Base-by-base conservation (phyloP, 805 yeast genomes). In the Cyberlindnera subsufficiens region DNA sequence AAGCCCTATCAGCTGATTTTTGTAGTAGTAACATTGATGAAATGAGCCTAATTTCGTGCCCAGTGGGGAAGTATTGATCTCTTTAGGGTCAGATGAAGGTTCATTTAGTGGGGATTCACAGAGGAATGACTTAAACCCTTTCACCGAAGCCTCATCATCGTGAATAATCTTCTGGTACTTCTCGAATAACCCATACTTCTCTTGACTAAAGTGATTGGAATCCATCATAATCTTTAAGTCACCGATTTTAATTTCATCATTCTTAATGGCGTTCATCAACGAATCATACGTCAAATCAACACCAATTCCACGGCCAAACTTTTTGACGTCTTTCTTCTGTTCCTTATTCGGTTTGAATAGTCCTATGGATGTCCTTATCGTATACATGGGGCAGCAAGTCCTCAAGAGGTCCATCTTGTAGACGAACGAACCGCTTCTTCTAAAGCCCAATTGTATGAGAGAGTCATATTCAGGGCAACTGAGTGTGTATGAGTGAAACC, bases 301-400 rank as follows among this genome's bases (percentile, higher is more conserved):
- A 37, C 32, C 32, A 18, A 22, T 22, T 22, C 30, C n/a, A 31
- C n/a, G 14, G 35, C 15, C 29, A 52, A 86, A 84, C 49, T 82
- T 68, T 52, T 83, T 86, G 5, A 87, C 57, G 3, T 72, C 70
- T 44, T 80, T 78, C 32, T 88, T 71, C 43, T 80, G 82, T 38
- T 86, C 90, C 56, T 86, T 87, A 19, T 69, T 64, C 6, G 81
- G 59, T 31, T 68, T 67, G 51, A 80, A 69, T 20, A 60, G 54
- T 0, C 55, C 56, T 15, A 74, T 61, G 18, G 67, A 67, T 0
- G 95, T 80, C 41, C 96, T 61, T 15, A 89, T 86, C 0, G 96
- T 82, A 58, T 78, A 86, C 60, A 80, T 72, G 17, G 90, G 71
- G 53, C 97, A 89, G 58, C 97, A 89, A 34, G 78, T 77, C 32